These are phyloP conservation scores for Exophiala xenobiotica DNA, from an alignment of 2,329 filamentous ascomycete genomes.

Conservation along the genomic window DNA sequence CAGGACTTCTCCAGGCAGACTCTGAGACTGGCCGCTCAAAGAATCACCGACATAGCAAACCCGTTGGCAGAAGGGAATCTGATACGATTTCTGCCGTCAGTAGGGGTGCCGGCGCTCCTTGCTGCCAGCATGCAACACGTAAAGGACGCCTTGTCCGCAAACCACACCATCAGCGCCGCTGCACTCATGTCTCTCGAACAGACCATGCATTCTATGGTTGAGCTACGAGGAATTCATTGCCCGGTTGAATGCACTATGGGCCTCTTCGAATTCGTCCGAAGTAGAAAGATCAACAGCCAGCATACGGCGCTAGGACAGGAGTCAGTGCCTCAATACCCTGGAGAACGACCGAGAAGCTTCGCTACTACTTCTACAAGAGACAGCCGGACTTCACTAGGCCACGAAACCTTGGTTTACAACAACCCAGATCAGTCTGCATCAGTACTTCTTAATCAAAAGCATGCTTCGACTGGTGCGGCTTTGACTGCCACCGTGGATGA, in stretches of 20 bases:
- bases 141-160: slow-evolving; percentile 6
- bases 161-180: background rate
- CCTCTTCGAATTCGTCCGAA: background rate
- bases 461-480: no score
- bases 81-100: background rate
- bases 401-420: no score
- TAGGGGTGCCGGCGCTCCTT: slow-evolving; percentile 8
- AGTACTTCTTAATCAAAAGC: no score
- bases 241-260: background rate
- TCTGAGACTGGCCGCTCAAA: background rate
- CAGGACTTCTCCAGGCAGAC: background rate
- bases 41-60: slow-evolving; percentile 1
- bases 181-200: slow-evolving; percentile 9
- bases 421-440: no score
- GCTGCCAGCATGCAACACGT: slow-evolving; percentile 11
- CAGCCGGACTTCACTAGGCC: no score
- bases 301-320: no score
- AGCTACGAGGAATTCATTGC: background rate
- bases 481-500: no score
- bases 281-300: no score
- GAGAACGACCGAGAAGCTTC: no score
- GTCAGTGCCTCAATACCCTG: no score
- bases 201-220: background rate
- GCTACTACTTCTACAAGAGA: no score
- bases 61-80: background rate